Base-by-base conservation (phyloP, 2,329 filamentous ascomycete species). In the Chaetomium sp. region DNA sequence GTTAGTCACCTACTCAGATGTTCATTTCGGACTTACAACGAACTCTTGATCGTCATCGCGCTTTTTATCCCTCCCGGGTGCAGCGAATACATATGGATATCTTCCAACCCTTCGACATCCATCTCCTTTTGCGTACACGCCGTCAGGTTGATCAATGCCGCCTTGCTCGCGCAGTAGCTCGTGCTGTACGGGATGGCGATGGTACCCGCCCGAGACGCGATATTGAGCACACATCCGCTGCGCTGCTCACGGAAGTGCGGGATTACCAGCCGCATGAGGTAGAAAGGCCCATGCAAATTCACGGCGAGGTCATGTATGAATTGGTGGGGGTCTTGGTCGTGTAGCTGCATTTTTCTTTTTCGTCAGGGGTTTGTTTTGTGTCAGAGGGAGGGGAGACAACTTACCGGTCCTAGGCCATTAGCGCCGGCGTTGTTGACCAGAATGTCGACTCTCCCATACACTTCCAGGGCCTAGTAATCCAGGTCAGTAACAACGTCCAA, bases 101-200 rank as follows among this genome's bases (percentile, higher is more conserved):
- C 62, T 2, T 61, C 53, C 32, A 67, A 49, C 1, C 61, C 63
- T 41, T 69, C 67, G 35, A 65, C 52, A 40, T 69, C 67, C 9
- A 63, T 52, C 52, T 69, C 67, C 54, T 63, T 66, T 46, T 69
- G 67, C 36, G 61, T 52, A 53, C 66, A 68, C 2, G 62, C 63
- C 10, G 67, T 69, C 45, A 69, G 57, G 59, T 66, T 65, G 58
- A 69, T 69, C 14, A 69, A 60, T 14, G 66, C 66, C 4, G 66
- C 66, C 53, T 69, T 69, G 65, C 65, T 67, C 9, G 67, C 58
- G 52, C 65, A 68, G 61, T 69, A 69, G 54, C 64, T 65, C n/a
- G 65, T 64, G 58, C 61, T 66, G 60, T 66, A 69, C 1, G 67
- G 66, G 32, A 67, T 62, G 12, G 58, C 42, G 5, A 67, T 58